These are phyloP conservation scores for Aspergillus egyptiacus DNA, from an alignment of 495 filamentous ascomycete genomes.

Conservation along the genomic window DNA sequence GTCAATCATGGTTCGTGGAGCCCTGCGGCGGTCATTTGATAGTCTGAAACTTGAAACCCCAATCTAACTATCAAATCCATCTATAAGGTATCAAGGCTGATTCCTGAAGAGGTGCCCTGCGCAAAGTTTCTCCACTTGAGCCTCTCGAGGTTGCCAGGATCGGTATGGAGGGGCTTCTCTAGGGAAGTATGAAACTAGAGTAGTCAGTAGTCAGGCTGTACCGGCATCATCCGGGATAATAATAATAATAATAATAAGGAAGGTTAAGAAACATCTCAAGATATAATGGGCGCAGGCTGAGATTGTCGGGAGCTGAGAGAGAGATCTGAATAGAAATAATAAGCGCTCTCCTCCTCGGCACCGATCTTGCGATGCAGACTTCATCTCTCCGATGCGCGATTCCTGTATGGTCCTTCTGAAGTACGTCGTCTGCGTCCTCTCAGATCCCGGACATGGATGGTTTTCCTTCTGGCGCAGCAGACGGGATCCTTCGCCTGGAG, in stretches of 20 bases:
- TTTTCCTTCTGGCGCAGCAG: constrained; percentile 6
- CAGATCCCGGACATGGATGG: constrained; percentile 7
- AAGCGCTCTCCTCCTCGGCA: constrained; percentile 1
- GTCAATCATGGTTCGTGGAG: neutral
- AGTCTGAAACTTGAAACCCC: too few species aligned
- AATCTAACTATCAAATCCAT: constrained; percentile 13
- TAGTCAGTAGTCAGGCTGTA: neutral
- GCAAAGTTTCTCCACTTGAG: constrained; percentile 19
- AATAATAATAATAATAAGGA: too few species aligned
- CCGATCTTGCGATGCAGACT: constrained; percentile 1
- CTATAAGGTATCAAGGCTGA: constrained; percentile 12
- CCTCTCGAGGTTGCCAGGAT: constrained; percentile 18
- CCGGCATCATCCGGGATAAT: constrained; percentile 4
- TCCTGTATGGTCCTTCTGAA: constrained; percentile 18
- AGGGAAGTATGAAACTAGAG: neutral
- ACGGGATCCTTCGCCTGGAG: constrained; percentile 16
- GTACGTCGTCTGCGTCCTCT: constrained; percentile 2
- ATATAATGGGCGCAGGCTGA: neutral
- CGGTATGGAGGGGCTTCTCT: constrained; percentile 13
- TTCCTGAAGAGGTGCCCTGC: constrained; percentile 6
- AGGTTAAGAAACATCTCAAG: neutral
- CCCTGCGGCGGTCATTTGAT: constrained; percentile 13
- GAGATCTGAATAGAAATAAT: neutral
- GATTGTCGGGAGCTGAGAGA: neutral
- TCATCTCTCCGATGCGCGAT: constrained; percentile 9